A percentile compares a stretch with the other conserved stretches of the same genome.
Evolutionary conservation across 106 monocot genomes (phyloP).

Genomic region (Phalaenopsis equestris): DNA sequence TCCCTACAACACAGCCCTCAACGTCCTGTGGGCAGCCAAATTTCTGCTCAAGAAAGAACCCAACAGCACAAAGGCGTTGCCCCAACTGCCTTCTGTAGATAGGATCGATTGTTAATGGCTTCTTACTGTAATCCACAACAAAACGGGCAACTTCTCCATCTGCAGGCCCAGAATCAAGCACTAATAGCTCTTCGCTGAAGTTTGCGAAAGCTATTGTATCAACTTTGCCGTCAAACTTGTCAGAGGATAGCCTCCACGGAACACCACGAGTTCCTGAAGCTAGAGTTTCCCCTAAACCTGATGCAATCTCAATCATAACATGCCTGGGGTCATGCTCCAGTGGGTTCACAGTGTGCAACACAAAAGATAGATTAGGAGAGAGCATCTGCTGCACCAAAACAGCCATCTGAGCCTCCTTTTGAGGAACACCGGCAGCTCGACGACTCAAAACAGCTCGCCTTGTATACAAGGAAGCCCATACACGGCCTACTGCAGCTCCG

Average conservation of each 20-base stretch:
- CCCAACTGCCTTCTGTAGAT: slow-evolving; percentile 61
- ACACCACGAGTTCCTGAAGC: slow-evolving; percentile 89
- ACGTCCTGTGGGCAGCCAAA: slow-evolving; percentile 81
- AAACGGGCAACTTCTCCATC: slow-evolving; percentile 60
- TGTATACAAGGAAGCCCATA: slow-evolving; percentile 93
- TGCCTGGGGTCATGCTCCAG: slow-evolving; percentile 43
- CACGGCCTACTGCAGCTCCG: slow-evolving; percentile 48
- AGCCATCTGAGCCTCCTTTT: slow-evolving; percentile 73
- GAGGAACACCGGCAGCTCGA: slow-evolving; percentile 68
- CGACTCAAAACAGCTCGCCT: slow-evolving; percentile 85
- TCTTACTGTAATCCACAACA: slow-evolving; percentile 86
- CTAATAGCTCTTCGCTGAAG: slow-evolving; percentile 80
- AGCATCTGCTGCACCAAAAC: slow-evolving; percentile 88
- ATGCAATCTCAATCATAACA: slow-evolving; percentile 74
- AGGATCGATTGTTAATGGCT: slow-evolving; percentile 57
- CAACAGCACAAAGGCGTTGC: slow-evolving; percentile 63
- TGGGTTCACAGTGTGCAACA: slow-evolving; percentile 83
- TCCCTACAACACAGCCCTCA: slow-evolving; percentile 84
- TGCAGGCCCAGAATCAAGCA: slow-evolving; percentile 43
- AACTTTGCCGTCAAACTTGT: slow-evolving; percentile 69
- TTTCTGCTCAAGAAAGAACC: slow-evolving; percentile 89
- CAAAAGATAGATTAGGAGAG: slow-evolving; percentile 71
- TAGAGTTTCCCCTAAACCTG: slow-evolving; percentile 88
- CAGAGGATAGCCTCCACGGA: slow-evolving; percentile 70
- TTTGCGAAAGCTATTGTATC: slow-evolving; percentile 77